Evolutionary conservation across 148 eudicot species (phyloP), one percentile per base, ranked within the genome.

Genomic region (Chenopodium berlandieri): DNA sequence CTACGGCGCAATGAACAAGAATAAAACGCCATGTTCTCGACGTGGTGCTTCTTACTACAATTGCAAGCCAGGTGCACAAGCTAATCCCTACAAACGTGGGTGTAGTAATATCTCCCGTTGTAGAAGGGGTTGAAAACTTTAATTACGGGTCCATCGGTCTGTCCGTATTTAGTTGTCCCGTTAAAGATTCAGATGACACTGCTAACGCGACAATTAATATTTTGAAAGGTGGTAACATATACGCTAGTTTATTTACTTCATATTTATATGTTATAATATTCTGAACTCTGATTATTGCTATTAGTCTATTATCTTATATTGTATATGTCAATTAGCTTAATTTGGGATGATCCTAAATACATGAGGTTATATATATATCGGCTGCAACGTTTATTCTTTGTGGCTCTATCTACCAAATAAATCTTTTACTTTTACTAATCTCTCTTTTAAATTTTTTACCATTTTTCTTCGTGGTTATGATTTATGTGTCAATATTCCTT

Each of bases 21-120:
- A 92, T 82, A 88, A 73, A 22, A 82, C 83, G 4, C 95, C 95
- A 0, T 92, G 95, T 76, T 90, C 93, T 0, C 77, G 81, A 3
- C 91, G 96, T 34, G 93, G 96, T 47, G 90, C 90, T 4, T 92
- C 96, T 9, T 92, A 92, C 87, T 90, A 90, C 86, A 90, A 92
- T 65, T 90, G 95, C 78, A 83, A 80, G 17, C 82, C 88, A 0
- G 92, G 95, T 23, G 91, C 87, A 1, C 88, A 86, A 71, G 95
- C 93, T 7, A 92, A 92, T 46, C 95, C 95, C 0, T 92, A 90
- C 84, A 52, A 78, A 0, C 95, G 95, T 46, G 92, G 93, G 1
- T 92, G 92, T 89, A 90, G 91, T 71, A 78, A 87, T 14, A 90
- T 92, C 52, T 81, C 93, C 27, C 86, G 93, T 20, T 92, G 95